A percentile compares a stretch with the other conserved stretches of the same genome.
Conservation (phyloP, 768 basidiomycete genomes). For the Pleurotus cornucopiae region DNA sequence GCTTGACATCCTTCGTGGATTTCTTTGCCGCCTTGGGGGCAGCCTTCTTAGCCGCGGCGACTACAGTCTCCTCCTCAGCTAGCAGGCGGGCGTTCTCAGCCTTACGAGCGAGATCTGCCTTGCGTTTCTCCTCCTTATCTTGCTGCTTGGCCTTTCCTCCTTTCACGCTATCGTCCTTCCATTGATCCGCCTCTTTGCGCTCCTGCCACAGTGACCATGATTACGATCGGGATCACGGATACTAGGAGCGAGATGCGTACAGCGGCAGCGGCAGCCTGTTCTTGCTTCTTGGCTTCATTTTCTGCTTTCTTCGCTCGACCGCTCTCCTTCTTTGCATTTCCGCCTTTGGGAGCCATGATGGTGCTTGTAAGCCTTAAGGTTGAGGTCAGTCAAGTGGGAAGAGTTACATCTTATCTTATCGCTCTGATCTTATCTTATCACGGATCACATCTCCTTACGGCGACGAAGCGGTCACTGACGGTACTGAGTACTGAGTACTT, state of each 20-base stretch:
- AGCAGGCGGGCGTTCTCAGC: conserved; percentile 81
- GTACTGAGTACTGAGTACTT: no score
- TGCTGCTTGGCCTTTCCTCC: conserved; percentile 58
- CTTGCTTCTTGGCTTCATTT: conserved; percentile 80
- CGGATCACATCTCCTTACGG: no score
- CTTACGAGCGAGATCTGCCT: conserved; percentile 78
- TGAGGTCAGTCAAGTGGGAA: no score
- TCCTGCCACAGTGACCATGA: conserved; percentile 40
- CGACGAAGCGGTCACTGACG: no score
- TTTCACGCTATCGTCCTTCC: conserved; percentile 63
- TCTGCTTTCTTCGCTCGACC: conserved; percentile 91
- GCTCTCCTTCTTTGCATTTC: conserved; percentile 89
- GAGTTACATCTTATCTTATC: no score
- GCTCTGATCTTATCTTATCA: no score
- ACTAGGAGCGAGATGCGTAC: conserved; percentile 26
- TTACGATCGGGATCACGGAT: conserved; percentile 1
- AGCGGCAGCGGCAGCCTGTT: conserved; percentile 54
- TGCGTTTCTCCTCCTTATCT: conserved; percentile 77
- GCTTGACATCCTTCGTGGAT: conserved; percentile 41
- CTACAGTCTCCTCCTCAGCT: conserved; percentile 79
- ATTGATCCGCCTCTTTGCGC: conserved; percentile 60
- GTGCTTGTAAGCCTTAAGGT: neutral
- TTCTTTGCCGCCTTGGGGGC: conserved; percentile 64
- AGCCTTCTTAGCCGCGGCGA: conserved; percentile 54
- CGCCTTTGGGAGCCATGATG: conserved; percentile 81